phyloP scores from a whole-genome alignment of 768 basidiomycete genomes.

The Mycena vitilis region DNA sequence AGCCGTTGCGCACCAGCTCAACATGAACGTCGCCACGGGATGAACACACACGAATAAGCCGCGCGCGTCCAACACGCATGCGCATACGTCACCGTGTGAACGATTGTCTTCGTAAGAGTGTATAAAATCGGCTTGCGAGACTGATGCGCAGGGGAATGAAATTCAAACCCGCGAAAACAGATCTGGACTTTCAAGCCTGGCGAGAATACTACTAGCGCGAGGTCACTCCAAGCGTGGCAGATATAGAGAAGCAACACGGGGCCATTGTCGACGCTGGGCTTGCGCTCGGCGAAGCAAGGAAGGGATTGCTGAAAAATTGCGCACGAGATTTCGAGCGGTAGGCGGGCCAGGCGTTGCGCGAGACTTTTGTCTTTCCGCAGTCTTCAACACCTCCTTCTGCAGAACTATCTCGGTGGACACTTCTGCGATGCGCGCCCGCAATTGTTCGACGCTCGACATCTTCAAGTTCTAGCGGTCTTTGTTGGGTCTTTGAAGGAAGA shows the following conservation, averaged over 20 bases:
- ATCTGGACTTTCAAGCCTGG: not conserved
- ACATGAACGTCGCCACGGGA: too few relatives aligned
- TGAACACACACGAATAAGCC: too few relatives aligned
- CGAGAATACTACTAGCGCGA: not conserved
- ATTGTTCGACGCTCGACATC: not conserved
- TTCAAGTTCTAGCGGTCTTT: not conserved
- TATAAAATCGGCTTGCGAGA: too few relatives aligned
- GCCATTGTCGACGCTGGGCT: not conserved
- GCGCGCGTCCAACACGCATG: too few relatives aligned
- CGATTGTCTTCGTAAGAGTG: too few relatives aligned
- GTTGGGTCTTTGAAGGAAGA: too few relatives aligned
- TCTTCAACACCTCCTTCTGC: not conserved
- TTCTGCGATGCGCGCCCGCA: not conserved
- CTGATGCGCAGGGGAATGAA: not conserved
- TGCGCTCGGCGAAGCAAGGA: not conserved
- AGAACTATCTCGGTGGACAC: not conserved
- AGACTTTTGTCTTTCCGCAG: not conserved
- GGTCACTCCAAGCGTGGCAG: not conserved
- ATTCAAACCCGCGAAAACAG: too few relatives aligned
- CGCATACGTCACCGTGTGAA: too few relatives aligned
- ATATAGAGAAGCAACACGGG: not conserved
- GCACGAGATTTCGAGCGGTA: conserved; percentile 9
- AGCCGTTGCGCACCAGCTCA: too few relatives aligned
- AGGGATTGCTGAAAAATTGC: conserved; percentile 2
- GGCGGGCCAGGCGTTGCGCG: not conserved